A percentile compares a stretch with the other conserved stretches of the same genome.
Conservation (phyloP, 2,329 filamentous ascomycete genomes). For the Setomelanomma holmii region DNA sequence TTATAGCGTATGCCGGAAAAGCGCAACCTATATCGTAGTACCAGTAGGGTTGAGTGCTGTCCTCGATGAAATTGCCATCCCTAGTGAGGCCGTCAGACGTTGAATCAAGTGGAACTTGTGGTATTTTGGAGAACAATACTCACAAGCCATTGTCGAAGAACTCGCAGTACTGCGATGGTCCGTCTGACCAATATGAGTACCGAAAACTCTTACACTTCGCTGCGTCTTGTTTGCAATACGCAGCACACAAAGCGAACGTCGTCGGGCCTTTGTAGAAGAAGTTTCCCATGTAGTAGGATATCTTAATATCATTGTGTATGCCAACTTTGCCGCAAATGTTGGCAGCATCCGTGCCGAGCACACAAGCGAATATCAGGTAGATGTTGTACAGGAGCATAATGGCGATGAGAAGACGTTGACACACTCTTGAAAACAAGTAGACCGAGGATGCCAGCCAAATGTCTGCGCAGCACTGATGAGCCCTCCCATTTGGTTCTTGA, state of each 20-base stretch:
- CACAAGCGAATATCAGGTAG: background rate
- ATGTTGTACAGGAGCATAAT: background rate
- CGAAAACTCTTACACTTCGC: slow-evolving; percentile 23
- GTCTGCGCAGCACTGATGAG: too few species aligned
- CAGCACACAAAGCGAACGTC: slow-evolving; percentile 25
- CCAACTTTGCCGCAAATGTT: slow-evolving; percentile 19
- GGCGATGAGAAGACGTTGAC: too few species aligned
- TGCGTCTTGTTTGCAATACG: slow-evolving; percentile 24
- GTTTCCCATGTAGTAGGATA: slow-evolving; percentile 30
- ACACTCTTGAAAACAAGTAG: too few species aligned
- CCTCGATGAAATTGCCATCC: slow-evolving; percentile 16
- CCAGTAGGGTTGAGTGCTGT: slow-evolving; percentile 19
- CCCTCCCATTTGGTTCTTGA: too few species aligned
- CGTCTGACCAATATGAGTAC: slow-evolving; percentile 25
- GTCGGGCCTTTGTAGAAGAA: slow-evolving; percentile 29
- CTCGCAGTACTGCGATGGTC: slow-evolving; percentile 30
- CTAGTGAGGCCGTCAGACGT: slow-evolving; percentile 2
- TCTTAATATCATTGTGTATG: slow-evolving; percentile 10
- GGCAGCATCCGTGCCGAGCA: background rate
- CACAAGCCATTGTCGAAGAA: slow-evolving; percentile 25
- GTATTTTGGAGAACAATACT: slow-evolving; percentile 3
- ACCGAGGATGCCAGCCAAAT: too few species aligned
- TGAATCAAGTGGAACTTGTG: background rate
- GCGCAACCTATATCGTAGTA: slow-evolving; percentile 28
- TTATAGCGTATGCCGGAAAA: slow-evolving; percentile 16